Conservation (phyloP, 495 filamentous ascomycete species). For the Xylaria intraflava region DNA sequence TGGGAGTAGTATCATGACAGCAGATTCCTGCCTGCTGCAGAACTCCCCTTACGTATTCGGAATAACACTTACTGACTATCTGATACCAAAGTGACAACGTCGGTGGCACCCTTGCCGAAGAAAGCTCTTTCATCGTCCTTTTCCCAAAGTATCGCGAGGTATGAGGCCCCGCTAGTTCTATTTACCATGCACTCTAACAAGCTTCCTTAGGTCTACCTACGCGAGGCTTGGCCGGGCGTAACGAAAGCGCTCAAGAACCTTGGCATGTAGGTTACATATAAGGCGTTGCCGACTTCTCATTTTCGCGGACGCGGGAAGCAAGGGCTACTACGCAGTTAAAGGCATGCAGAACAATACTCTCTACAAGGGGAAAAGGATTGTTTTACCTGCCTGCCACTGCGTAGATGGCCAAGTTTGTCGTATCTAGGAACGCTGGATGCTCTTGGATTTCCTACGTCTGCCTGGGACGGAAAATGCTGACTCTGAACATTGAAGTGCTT, state of each 20-base stretch:
- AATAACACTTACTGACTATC: not conserved
- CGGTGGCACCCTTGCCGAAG: conserved; percentile 81
- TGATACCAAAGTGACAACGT: conserved; percentile 57
- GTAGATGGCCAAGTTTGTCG: not conserved
- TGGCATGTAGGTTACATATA: conserved; percentile 6
- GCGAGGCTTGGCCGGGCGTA: conserved; percentile 79
- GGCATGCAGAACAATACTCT: too few species aligned
- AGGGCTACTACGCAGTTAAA: too few species aligned
- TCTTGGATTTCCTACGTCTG: not conserved
- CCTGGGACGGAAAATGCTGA: not conserved
- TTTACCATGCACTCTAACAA: not conserved
- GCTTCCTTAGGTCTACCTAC: conserved; percentile 41
- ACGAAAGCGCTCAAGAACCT: conserved; percentile 64
- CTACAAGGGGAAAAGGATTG: too few species aligned
- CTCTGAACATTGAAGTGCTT: conserved; percentile 63
- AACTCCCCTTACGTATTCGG: not conserved
- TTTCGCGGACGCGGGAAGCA: not conserved
- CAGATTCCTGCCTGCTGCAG: not conserved
- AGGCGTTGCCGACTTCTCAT: not conserved
- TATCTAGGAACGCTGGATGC: not conserved
- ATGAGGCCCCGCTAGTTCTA: conserved; percentile 40
- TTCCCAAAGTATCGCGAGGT: conserved; percentile 98
- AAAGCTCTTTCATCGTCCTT: conserved; percentile 56
- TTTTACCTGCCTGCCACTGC: too few species aligned
- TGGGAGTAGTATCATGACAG: not conserved